Percentiles rank a stretch among this genome's conserved stretches.
Conservation (phyloP, 257 asterid species). For the Buddleja alternifolia region DNA sequence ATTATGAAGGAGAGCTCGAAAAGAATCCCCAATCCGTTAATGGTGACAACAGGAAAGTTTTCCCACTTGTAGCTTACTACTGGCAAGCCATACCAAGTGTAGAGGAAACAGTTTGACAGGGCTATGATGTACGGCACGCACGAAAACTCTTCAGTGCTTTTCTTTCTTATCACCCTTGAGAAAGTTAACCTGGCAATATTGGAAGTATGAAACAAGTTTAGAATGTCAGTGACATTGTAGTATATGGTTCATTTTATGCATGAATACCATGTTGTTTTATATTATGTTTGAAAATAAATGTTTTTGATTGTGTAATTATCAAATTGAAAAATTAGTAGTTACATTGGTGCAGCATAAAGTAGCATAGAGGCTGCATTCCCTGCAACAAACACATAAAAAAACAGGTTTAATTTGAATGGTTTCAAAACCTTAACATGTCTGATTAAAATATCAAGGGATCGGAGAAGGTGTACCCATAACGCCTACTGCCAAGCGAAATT, state of each 20-base stretch:
- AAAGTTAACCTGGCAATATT: slow-evolving; percentile 60
- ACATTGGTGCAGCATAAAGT: slow-evolving; percentile 79
- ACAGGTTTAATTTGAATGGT: slow-evolving; percentile 2
- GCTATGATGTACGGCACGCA: slow-evolving; percentile 75
- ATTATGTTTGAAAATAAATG: background rate
- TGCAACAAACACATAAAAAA: slow-evolving; percentile 38
- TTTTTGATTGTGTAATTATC: background rate
- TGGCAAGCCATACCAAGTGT: slow-evolving; percentile 89
- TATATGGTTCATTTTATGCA: slow-evolving; percentile 8
- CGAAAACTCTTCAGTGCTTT: slow-evolving; percentile 60
- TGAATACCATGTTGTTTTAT: background rate
- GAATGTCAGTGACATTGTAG: background rate
- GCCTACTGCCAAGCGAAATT: slow-evolving; percentile 71
- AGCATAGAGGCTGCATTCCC: slow-evolving; percentile 76
- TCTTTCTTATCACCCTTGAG: slow-evolving; percentile 53
- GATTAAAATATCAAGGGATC: background rate
- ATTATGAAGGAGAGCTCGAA: slow-evolving; percentile 65
- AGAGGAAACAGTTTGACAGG: slow-evolving; percentile 60
- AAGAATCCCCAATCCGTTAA: slow-evolving; percentile 71
- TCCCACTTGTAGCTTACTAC: slow-evolving; percentile 76
- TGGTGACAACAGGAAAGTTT: slow-evolving; percentile 66
- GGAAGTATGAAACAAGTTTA: background rate
- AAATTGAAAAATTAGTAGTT: slow-evolving; percentile 10
- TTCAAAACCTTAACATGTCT: background rate
- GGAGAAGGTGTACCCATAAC: slow-evolving; percentile 48